Percentiles rank a stretch among this genome's conserved stretches.
These are phyloP conservation scores for Pouteria campechiana DNA, from an alignment of 179 eudicot genomes.

Conservation along the genomic window DNA sequence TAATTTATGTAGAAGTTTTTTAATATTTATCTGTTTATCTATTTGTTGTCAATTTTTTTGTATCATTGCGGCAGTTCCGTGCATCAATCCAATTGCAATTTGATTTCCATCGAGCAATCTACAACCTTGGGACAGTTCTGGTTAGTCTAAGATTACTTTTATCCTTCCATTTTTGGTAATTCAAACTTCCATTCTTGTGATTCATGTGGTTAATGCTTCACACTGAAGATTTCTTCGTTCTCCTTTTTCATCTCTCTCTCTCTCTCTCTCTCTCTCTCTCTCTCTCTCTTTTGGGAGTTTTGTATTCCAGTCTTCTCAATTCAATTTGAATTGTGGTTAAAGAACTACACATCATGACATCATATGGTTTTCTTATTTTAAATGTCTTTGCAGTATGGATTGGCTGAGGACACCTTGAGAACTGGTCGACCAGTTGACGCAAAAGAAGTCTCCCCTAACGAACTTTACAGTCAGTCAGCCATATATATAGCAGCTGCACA, in stretches of 20 bases:
- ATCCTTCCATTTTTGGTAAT: not conserved
- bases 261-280: too few species aligned
- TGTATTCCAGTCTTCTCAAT: too few species aligned
- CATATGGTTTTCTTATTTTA: too few species aligned
- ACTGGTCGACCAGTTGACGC: conserved; percentile 40
- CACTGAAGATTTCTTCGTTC: not conserved
- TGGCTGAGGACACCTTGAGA: conserved; percentile 93
- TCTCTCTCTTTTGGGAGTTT: too few species aligned
- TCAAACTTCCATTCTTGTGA: too few species aligned
- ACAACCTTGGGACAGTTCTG: conserved; percentile 98
- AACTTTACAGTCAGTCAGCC: conserved; percentile 85
- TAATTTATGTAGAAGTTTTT: too few species aligned
- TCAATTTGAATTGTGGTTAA: too few species aligned
- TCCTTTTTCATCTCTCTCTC: conserved; percentile 3
- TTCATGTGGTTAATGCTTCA: too few species aligned
- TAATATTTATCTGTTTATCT: not conserved
- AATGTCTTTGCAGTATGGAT: conserved; percentile 75
- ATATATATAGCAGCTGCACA: conserved; percentile 94
- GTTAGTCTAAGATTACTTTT: conserved; percentile 21
- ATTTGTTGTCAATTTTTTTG: not conserved
- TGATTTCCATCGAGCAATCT: conserved; percentile 96
- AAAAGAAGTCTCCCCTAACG: conserved; percentile 64
- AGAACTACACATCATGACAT: too few species aligned
- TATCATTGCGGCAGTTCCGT: conserved; percentile 61
- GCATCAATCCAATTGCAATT: conserved; percentile 90